Conservation (phyloP, 2,329 filamentous ascomycete species). For the Mycosphaerelloides madeirae region DNA sequence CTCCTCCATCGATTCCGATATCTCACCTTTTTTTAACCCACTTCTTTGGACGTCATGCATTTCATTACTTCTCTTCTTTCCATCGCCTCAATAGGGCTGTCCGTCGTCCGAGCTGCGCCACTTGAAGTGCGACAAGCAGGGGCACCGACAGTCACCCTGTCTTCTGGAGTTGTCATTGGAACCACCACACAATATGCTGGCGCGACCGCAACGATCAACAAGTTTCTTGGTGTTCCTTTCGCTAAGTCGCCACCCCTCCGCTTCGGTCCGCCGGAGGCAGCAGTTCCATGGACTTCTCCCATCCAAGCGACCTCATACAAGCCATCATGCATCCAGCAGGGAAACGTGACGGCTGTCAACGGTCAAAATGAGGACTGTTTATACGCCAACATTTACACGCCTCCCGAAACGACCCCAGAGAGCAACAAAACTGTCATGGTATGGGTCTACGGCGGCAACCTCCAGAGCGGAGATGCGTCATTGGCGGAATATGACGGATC, state of each 20-base stretch:
- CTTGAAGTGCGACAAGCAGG: not conserved
- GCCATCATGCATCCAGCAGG: not conserved
- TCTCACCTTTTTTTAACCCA: too few species aligned
- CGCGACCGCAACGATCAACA: conserved; percentile 1
- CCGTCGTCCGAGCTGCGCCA: too few species aligned
- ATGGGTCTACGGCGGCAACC: conserved; percentile 1
- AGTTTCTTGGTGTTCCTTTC: not conserved
- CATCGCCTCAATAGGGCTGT: too few species aligned
- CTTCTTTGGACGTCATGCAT: too few species aligned
- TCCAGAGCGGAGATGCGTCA: not conserved
- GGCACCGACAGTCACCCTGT: not conserved
- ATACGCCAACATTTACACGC: conserved; percentile 1
- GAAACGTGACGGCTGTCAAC: not conserved
- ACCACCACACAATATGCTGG: not conserved
- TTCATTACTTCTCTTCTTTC: too few species aligned
- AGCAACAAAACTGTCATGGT: not conserved
- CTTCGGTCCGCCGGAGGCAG: not conserved
- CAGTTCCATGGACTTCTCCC: not conserved
- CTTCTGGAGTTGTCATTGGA: not conserved
- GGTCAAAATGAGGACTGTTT: not conserved
- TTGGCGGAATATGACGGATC: not conserved
- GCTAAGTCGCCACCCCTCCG: conserved; percentile 1
- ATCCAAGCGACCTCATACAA: not conserved
- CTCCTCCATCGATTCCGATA: too few species aligned
- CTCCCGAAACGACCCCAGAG: not conserved